Evolutionary conservation across 129 eudicot species (phyloP).

Genomic region (Flaveria bidentis): DNA sequence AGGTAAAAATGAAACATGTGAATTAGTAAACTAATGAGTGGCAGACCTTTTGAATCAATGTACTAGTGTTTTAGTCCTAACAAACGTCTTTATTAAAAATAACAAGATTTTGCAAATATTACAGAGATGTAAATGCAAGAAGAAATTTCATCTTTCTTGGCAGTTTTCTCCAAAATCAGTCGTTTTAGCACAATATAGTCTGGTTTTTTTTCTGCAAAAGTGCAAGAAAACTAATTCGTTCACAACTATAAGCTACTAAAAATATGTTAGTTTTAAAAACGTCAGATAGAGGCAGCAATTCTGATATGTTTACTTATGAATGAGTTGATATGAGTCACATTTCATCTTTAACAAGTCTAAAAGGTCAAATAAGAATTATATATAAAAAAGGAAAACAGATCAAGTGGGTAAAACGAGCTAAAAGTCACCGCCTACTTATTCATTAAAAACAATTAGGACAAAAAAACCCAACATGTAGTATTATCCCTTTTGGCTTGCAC

Average conservation of each 20-base stretch:
- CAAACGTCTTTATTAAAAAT: no score
- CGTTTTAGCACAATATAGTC: not conserved
- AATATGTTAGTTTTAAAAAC: not conserved
- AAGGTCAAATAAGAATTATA: not conserved
- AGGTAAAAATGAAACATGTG: not conserved
- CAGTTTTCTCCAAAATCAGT: slow-evolving; percentile 16
- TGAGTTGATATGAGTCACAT: not conserved
- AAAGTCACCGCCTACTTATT: not conserved
- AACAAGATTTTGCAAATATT: no score
- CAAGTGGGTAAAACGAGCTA: not conserved
- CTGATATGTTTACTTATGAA: not conserved
- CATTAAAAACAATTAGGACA: not conserved
- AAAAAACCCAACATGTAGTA: not conserved
- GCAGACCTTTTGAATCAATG: slow-evolving; percentile 8
- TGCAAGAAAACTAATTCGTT: not conserved
- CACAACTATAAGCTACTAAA: not conserved
- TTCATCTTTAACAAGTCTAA: not conserved
- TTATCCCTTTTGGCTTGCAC: not conserved
- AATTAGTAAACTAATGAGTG: not conserved
- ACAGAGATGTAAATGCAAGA: not conserved
- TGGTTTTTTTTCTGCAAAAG: not conserved
- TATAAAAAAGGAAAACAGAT: not conserved
- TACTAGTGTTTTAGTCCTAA: no score
- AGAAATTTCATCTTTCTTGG: not conserved
- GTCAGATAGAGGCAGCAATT: not conserved